These are phyloP conservation scores for Cynara cardunculus DNA, from an alignment of 129 eudicot species.

Conservation along the genomic window DNA sequence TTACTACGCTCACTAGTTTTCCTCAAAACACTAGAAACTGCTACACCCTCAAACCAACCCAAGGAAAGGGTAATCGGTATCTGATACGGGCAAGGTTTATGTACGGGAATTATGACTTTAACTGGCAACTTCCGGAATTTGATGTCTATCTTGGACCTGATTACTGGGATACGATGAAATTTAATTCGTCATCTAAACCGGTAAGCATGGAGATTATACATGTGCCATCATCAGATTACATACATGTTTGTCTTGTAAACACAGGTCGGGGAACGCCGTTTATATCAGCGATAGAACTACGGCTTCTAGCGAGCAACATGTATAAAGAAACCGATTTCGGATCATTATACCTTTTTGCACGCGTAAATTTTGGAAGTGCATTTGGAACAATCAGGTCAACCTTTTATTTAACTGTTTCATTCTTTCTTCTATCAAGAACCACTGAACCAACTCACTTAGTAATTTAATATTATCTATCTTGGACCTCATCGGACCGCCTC, in stretches of 20 bases:
- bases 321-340: conserved; percentile 28
- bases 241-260: conserved; percentile 50
- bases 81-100: conserved; percentile 40
- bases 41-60: conserved; percentile 39
- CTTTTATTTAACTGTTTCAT: not conserved
- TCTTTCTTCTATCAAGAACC: too few relatives aligned
- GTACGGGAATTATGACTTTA: conserved; percentile 55
- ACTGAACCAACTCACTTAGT: too few relatives aligned
- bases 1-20: conserved; percentile 49
- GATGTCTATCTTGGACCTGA: conserved; percentile 51
- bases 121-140: conserved; percentile 21
- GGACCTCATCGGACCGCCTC: too few relatives aligned
- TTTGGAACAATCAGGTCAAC: conserved; percentile 24
- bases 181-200: not conserved
- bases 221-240: conserved; percentile 26
- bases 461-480: too few relatives aligned
- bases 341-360: conserved; percentile 24
- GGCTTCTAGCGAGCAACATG: conserved; percentile 28
- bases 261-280: conserved; percentile 49
- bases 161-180: conserved; percentile 37
- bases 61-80: conserved; percentile 37
- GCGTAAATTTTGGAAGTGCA: conserved; percentile 15
- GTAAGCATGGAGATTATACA: conserved; percentile 37
- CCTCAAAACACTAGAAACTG: conserved; percentile 50
- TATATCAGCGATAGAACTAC: conserved; percentile 43